Evolutionary conservation across 192 early-diverging fungal species (phyloP).

Genomic region (Coemansia sp.): DNA sequence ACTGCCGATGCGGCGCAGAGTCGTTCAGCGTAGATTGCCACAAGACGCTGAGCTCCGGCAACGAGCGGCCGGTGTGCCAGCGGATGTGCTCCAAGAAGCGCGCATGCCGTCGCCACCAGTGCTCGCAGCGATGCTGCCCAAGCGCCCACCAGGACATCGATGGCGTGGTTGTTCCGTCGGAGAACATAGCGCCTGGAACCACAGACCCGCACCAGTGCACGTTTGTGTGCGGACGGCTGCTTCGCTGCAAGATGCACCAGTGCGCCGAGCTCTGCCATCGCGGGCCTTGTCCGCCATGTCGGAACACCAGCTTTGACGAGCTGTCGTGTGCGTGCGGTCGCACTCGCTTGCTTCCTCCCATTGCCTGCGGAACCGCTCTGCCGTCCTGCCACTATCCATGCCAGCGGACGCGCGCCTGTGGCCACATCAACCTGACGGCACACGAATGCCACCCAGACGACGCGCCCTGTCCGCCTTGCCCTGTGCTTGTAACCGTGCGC

Average conservation of each 20-base stretch:
- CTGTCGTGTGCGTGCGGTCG: slow-evolving; percentile 84
- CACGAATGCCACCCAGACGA: slow-evolving; percentile 88
- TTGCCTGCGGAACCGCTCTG: slow-evolving; percentile 78
- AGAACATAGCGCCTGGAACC: slow-evolving; percentile 18
- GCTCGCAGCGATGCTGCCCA: slow-evolving; percentile 67
- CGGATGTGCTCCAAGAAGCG: slow-evolving; percentile 63
- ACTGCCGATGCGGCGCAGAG: slow-evolving; percentile 68
- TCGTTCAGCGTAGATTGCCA: slow-evolving; percentile 23
- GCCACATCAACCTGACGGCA: slow-evolving; percentile 67
- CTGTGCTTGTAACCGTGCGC: slow-evolving; percentile 70
- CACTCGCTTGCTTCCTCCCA: slow-evolving; percentile 78
- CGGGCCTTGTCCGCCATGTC: slow-evolving; percentile 75
- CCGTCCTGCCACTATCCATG: slow-evolving; percentile 79
- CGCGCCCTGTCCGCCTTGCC: slow-evolving; percentile 90
- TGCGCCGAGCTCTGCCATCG: slow-evolving; percentile 81
- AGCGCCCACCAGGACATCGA: slow-evolving; percentile 25
- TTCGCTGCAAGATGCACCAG: slow-evolving; percentile 79
- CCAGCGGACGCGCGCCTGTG: slow-evolving; percentile 69
- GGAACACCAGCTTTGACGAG: slow-evolving; percentile 78
- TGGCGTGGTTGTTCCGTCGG: slow-evolving; percentile 29
- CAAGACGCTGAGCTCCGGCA: slow-evolving; percentile 35
- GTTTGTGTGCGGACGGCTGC: slow-evolving; percentile 68
- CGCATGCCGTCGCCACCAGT: slow-evolving; percentile 74
- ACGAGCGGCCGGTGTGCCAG: slow-evolving; percentile 59
- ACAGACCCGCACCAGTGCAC: slow-evolving; percentile 64